Evolutionary conservation across 768 basidiomycete genomes (phyloP), one percentile per base, ranked within the genome.

Genomic region (Kwoniella botswanensis): DNA sequence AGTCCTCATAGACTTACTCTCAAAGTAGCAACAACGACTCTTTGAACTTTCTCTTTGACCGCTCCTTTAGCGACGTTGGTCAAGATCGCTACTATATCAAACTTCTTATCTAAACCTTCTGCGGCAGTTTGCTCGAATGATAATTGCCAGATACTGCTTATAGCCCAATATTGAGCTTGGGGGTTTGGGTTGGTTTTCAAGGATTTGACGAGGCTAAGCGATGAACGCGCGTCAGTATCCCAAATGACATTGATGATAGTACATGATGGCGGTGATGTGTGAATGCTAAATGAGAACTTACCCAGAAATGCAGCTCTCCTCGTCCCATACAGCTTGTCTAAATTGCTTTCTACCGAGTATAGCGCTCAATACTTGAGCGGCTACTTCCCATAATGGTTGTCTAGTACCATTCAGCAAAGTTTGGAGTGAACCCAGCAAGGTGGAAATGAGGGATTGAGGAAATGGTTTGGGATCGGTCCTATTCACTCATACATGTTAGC

Each of bases 21-120:
- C 85, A 98, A 93, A 1, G 95, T 93, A 15, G 97, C 93, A 46
- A 98, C 87, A 66, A 95, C 90, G 15, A 98, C 92, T 10, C 97
- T 90, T 71, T 93, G 92, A 35, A 99, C 93, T 84, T 99, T 99
- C 85, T 98, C 96, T 83, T 99, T 99, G 42, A 92, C 91, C 4
- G 95, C 95, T 6, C 86, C 88, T 80, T 95, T 92, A 2, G 94
- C 94, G 50, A 93, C 89, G 57, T 91, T 88, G 42, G 90, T 89
- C 50, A 99, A 86, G 24, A 93, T 85, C 26, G 94, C 92, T 75
- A 97, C 90, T 44, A 98, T 87, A 79, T 96, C 92, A 82, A 90
- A 96, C 83, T 90, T 92, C 85, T 90, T 90, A 85, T 98, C 93
- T 78, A 98, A 89, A 63, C 92, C 87, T 73, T 92, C 89, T 0